A percentile compares a stretch with the other conserved stretches of the same genome.
These are phyloP conservation scores for Suillus americanus DNA, from an alignment of 768 basidiomycete species.

Conservation along the genomic window DNA sequence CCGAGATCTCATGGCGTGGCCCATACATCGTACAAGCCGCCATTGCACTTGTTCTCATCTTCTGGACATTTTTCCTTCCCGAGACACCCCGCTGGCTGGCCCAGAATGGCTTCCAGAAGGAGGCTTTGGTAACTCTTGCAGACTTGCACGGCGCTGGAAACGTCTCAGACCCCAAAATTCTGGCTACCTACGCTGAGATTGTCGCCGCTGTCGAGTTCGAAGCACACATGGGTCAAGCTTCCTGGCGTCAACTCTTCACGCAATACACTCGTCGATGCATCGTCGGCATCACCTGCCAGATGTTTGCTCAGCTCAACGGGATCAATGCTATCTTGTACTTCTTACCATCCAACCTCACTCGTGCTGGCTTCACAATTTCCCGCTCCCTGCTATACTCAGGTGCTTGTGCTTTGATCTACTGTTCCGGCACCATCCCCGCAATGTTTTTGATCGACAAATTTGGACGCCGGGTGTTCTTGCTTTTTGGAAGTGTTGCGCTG, in stretches of 20 bases:
- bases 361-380: slow-evolving; percentile 46
- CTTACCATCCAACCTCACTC: slow-evolving; percentile 50
- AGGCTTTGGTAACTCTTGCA: slow-evolving; percentile 53
- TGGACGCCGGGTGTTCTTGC: slow-evolving; percentile 51
- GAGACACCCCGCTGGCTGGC: slow-evolving; percentile 57
- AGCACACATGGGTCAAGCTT: slow-evolving; percentile 37
- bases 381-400: slow-evolving; percentile 46
- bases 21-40: slow-evolving; percentile 54
- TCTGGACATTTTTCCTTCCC: slow-evolving; percentile 49
- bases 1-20: slow-evolving; percentile 54
- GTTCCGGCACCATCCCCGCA: slow-evolving; percentile 49
- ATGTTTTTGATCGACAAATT: slow-evolving; percentile 53
- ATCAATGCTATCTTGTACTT: slow-evolving; percentile 61
- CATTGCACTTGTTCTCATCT: slow-evolving; percentile 45
- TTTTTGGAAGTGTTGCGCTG: slow-evolving; percentile 45
- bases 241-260: slow-evolving; percentile 50
- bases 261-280: slow-evolving; percentile 49
- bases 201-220: slow-evolving; percentile 40
- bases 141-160: slow-evolving; percentile 57
- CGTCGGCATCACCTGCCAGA: slow-evolving; percentile 55
- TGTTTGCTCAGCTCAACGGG: slow-evolving; percentile 55
- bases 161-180: slow-evolving; percentile 39
- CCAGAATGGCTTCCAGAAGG: slow-evolving; percentile 49
- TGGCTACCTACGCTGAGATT: slow-evolving; percentile 45
- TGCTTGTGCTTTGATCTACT: slow-evolving; percentile 47